These are phyloP conservation scores for Oenanthe javanica DNA, from an alignment of 140 eudicot species.

Conservation along the genomic window DNA sequence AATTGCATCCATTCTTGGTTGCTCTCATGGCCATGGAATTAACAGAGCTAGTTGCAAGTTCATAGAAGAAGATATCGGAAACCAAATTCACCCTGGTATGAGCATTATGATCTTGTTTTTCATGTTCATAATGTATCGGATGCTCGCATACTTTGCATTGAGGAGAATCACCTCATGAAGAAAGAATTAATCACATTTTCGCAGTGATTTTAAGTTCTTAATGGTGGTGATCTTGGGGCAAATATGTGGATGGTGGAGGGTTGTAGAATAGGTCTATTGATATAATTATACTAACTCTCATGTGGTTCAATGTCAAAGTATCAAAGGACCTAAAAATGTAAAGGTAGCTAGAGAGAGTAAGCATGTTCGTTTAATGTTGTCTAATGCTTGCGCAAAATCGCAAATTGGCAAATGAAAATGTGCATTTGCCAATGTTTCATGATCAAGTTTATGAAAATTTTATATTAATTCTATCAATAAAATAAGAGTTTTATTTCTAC, in stretches of 20 bases:
- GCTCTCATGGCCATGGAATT: conserved; percentile 28
- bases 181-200: background rate
- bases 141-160: conserved; percentile 68
- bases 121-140: conserved; percentile 74
- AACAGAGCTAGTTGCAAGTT: conserved; percentile 49
- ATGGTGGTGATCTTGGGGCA: background rate
- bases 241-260: background rate
- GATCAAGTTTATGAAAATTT: background rate
- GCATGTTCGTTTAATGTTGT: background rate
- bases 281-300: background rate
- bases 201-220: background rate
- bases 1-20: conserved; percentile 46
- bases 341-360: conserved; percentile 3
- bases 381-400: background rate
- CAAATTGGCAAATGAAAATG: background rate
- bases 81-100: conserved; percentile 49
- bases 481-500: background rate
- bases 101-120: conserved; percentile 37
- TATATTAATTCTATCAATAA: background rate
- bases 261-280: conserved; percentile 5
- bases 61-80: conserved; percentile 61
- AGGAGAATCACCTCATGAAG: conserved; percentile 37
- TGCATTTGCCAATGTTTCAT: background rate
- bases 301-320: background rate
- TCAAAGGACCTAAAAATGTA: conserved; percentile 2